These are phyloP conservation scores for Ceratocystis lukuohia DNA, from an alignment of 2,329 filamentous ascomycete species.

Conservation along the genomic window DNA sequence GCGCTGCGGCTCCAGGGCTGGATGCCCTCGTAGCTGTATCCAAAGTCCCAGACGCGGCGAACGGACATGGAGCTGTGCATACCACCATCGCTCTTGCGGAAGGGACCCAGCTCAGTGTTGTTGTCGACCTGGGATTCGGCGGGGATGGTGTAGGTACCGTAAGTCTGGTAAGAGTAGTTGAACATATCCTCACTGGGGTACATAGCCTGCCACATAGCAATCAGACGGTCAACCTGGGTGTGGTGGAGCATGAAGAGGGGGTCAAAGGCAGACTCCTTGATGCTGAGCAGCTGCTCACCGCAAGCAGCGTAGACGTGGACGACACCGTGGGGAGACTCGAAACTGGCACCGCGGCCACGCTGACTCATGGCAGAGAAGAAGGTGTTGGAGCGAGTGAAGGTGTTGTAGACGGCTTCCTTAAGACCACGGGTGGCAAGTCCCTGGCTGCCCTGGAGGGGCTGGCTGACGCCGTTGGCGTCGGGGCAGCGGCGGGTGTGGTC, in stretches of 20 bases:
- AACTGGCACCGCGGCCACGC: conserved; percentile 28
- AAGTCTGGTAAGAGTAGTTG: conserved; percentile 26
- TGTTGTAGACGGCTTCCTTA: conserved; percentile 32
- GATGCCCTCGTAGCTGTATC: conserved; percentile 31
- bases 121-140: conserved; percentile 30
- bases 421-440: conserved; percentile 27
- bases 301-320: conserved; percentile 32
- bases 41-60: conserved; percentile 26
- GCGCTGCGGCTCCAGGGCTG: conserved; percentile 27
- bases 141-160: conserved; percentile 31
- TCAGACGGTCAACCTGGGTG: conserved; percentile 50
- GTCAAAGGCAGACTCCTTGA: conserved; percentile 34
- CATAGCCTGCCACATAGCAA: conserved; percentile 41
- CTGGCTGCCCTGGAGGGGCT: conserved; percentile 30
- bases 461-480: conserved; percentile 25
- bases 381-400: conserved; percentile 28
- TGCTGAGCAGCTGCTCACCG: conserved; percentile 30
- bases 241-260: conserved; percentile 38
- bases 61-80: conserved; percentile 33
- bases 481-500: conserved; percentile 29
- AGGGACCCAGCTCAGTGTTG: conserved; percentile 37
- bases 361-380: conserved; percentile 29
- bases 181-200: conserved; percentile 28
- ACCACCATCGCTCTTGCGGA: conserved; percentile 29
- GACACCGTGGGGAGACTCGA: conserved; percentile 33